Base-by-base conservation (phyloP, 768 basidiomycete genomes). In the Mycena chlorophos region DNA sequence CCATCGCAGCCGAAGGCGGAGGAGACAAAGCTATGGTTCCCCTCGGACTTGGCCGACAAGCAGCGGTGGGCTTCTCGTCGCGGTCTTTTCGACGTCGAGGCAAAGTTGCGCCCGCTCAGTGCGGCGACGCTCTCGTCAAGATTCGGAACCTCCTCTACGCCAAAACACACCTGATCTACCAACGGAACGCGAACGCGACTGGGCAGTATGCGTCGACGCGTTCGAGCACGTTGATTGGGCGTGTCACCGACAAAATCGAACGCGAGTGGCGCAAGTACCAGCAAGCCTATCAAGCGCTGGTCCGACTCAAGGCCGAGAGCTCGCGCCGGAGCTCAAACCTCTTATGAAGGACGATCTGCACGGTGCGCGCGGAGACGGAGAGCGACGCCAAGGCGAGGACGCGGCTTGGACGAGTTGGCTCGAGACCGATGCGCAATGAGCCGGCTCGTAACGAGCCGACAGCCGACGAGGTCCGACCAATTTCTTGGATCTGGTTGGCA, bases 401-500 rank as follows among this genome's bases (percentile, higher is more conserved):
- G 26, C 34, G 38, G 30, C 38, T 59, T 22, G 54, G 23, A 14
- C 25, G 20, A 5, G 2, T 52, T 23, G 40, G 54, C 8, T 29
- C 27, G 2, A 34, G 31, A 17, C 31, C 8, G 17, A 8, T 17
- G 2, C 39, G 39, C 22, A 30, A 20, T 2, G 14, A 4, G 14
- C 16, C 8, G 25, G 30, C 16, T 4, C 23, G 20, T 8, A 26
- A 14, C 29, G 31, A 14, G 38, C 14, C 14, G 12, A 19, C 45
- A 23, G 37, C n/a, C 26, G 3, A 20, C 42, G 42, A 51, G 22
- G 37, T 23, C 50, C 3, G 31, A 49, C 46, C 5, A 6, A 40
- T 61, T 13, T 57, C 52, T 12, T 61, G 60, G 60, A 57, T 61
- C 5, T 57, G 56, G 60, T 56, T 40, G 19, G 31, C 3, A 2